phyloP scores from a whole-genome alignment of 768 basidiomycete genomes.

The Vararia minispora region DNA sequence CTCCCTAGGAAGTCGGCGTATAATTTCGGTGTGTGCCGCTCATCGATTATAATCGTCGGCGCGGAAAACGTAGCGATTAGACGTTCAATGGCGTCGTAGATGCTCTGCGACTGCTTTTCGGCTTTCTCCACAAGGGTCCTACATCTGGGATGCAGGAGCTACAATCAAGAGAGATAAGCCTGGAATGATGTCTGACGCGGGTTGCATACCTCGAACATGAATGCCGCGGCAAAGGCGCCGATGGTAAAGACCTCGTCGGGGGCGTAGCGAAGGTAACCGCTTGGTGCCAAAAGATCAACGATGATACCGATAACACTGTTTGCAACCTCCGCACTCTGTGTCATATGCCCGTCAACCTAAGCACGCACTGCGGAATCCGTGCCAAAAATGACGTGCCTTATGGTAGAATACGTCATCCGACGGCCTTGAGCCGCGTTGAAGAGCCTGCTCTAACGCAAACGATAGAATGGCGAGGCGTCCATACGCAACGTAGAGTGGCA shows the following conservation, averaged over 20 bases:
- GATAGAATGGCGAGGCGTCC: constrained; percentile 29
- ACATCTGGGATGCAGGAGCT: too few species aligned
- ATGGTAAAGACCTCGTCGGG: constrained; percentile 18
- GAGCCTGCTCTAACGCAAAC: constrained; percentile 30
- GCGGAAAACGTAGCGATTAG: constrained; percentile 59
- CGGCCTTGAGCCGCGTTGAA: constrained; percentile 15
- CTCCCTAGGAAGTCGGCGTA: constrained; percentile 72
- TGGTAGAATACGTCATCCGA: constrained; percentile 19
- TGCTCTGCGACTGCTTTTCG: too few species aligned
- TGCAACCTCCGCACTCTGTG: constrained; percentile 11
- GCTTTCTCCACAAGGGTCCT: too few species aligned
- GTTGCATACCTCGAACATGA: constrained; percentile 77
- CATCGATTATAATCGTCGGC: constrained; percentile 66
- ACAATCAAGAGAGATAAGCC: too few species aligned
- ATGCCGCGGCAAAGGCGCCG: constrained; percentile 48
- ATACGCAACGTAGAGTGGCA: constrained; percentile 24
- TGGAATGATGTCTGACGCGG: too few species aligned
- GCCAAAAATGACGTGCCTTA: constrained; percentile 12
- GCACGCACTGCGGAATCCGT: not conserved
- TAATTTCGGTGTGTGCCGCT: constrained; percentile 69
- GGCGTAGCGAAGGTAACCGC: constrained; percentile 20
- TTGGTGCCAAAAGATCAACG: constrained; percentile 11
- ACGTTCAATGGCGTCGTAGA: constrained; percentile 50
- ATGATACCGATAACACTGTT: constrained; percentile 9
- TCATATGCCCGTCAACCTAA: constrained; percentile 5